A percentile compares a stretch with the other conserved stretches of the same genome.
Conservation (phyloP, 1,139 yeast genomes). For the Suhomyces bribrorum region DNA sequence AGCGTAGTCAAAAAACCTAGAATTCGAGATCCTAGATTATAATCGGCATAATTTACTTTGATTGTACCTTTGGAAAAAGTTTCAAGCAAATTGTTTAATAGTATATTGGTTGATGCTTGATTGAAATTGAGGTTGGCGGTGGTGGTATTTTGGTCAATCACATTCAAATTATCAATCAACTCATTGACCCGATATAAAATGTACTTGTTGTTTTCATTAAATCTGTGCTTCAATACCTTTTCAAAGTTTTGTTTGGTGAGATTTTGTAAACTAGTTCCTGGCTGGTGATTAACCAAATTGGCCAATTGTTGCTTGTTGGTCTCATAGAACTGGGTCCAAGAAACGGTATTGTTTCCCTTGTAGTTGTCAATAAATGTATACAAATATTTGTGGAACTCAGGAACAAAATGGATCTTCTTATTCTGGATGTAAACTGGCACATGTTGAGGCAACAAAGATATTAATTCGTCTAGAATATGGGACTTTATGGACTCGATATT, state of each 20-base stretch:
- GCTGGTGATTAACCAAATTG: conserved; percentile 17
- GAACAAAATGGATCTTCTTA: conserved; percentile 39
- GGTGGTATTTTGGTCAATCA: conserved; percentile 7
- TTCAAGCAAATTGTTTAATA: conserved; percentile 28
- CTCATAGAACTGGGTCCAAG: conserved; percentile 28
- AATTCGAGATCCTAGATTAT: conserved; percentile 41
- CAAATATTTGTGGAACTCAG: conserved; percentile 43
- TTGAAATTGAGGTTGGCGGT: conserved; percentile 1
- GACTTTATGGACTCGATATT: conserved; percentile 24
- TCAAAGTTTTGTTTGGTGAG: conserved; percentile 26
- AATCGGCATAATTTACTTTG: conserved; percentile 46
- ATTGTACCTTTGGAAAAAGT: conserved; percentile 37
- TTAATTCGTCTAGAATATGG: conserved; percentile 24
- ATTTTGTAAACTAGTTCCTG: conserved; percentile 14
- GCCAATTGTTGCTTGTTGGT: conserved; percentile 23
- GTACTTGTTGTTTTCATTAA: conserved; percentile 26
- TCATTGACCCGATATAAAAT: conserved; percentile 30
- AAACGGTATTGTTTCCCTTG: conserved; percentile 15
- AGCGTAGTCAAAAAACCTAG: conserved; percentile 41
- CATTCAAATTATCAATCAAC: conserved; percentile 28
- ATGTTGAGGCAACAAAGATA: conserved; percentile 28
- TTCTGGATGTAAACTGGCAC: conserved; percentile 38
- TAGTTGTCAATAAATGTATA: conserved; percentile 37
- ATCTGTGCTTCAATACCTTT: conserved; percentile 21
- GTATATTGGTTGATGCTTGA: conserved; percentile 15